Evolutionary conservation across 23 red algal species (phyloP).

Genomic region (Gracilariopsis chorda): DNA sequence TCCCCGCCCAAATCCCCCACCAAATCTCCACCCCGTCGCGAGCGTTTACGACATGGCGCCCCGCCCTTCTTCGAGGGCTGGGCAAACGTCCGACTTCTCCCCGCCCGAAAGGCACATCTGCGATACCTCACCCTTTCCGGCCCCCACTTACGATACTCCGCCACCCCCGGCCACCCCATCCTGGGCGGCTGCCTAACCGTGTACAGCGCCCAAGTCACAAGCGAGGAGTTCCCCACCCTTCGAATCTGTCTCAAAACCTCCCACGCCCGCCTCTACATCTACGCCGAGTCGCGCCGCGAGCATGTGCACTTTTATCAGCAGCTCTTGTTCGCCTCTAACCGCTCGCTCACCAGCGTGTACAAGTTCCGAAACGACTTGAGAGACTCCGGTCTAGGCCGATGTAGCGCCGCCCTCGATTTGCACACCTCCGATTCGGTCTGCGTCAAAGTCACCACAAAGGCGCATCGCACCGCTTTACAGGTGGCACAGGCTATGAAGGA

Average conservation of each 20-base stretch:
- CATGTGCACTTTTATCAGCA: conserved; percentile 10
- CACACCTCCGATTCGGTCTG: neutral
- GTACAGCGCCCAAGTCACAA: conserved; percentile 17
- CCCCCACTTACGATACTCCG: conserved; percentile 8
- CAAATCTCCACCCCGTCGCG: conserved; percentile 7
- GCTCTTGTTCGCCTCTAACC: neutral
- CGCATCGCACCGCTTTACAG: neutral
- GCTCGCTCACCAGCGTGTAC: conserved; percentile 28
- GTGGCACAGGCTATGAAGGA: conserved; percentile 27
- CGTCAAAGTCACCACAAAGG: conserved; percentile 44
- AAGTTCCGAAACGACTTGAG: conserved; percentile 20
- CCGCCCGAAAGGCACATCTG: neutral
- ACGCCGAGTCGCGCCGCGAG: conserved; percentile 13
- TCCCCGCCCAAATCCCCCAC: neutral
- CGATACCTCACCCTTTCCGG: conserved; percentile 44
- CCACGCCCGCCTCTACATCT: neutral
- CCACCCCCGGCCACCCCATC: conserved; percentile 9
- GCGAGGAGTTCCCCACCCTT: conserved; percentile 33
- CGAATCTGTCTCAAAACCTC: neutral
- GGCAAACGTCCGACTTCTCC: conserved; percentile 20
- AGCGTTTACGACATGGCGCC: conserved; percentile 24
- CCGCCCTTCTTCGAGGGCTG: conserved; percentile 56
- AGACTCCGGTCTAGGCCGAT: conserved; percentile 1
- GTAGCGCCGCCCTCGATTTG: conserved; percentile 30
- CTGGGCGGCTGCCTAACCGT: conserved; percentile 23